Base-by-base conservation (phyloP, 2,329 filamentous ascomycete species). In the Aureobasidium sp. region DNA sequence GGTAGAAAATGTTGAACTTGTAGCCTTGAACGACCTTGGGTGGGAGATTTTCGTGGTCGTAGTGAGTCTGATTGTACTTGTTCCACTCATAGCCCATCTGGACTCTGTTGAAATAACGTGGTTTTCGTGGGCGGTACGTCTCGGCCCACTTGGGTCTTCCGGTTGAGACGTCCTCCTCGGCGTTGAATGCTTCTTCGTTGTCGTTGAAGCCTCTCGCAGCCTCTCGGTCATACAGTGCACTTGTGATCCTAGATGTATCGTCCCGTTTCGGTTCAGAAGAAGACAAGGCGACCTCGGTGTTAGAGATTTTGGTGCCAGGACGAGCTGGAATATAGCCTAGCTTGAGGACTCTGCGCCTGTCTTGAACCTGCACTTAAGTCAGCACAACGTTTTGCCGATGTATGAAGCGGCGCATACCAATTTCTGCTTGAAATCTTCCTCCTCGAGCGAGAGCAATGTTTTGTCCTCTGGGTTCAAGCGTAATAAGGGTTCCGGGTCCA, bases 1-100 rank as follows among this genome's bases (percentile, higher is more conserved):
- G 94, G 72, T 99, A 99, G 77, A 99, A 99, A 57, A 99, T 93
- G 77, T 99, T 97, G 82, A 99, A 99, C 74, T 96, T 97, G 81
- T 99, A 99, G 62, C 94, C 94, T 74, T 99, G 94, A 12, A 99
- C 94, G 7, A 99, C 93, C 77, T 96, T 97, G 29, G 94, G 94
- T 1, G 94, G 94, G 2, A 94, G 94, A 70, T 97, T 97, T 72
- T 97, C 93, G 74, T 97, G 91, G 74, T 97, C 94, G 77, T 99
- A 99, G 76, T 99, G 94, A 14, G 94, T 99, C 77, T 99, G 94
- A 72, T 99, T 99, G 82, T 99, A 99, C 76, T 99, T 99, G 81
- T 99, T 99, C 94, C 94, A 99, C 75, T 99, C 94, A 75, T 97
- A 99, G 59, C 94, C 94, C 90, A 97, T 97, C 75, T 96, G 92